Percentiles rank a stretch among this genome's conserved stretches.
phyloP scores from a whole-genome alignment of 2,329 filamentous ascomycete species.

The Apiospora pterosperma region DNA sequence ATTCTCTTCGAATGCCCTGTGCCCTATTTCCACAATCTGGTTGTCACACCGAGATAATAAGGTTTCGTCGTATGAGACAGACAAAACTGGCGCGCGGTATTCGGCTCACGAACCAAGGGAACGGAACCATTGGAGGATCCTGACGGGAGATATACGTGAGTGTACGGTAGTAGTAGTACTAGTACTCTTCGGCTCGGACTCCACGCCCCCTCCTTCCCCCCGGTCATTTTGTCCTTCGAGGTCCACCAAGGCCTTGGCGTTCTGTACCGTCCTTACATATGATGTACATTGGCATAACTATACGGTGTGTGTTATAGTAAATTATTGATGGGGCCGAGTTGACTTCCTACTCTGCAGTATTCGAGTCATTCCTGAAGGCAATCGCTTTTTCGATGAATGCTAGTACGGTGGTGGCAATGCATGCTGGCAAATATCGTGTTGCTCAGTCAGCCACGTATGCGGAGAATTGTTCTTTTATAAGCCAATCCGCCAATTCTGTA shows the following conservation, averaged over 20 bases:
- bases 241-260: neutral
- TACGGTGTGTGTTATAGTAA: neutral
- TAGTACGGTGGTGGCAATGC: neutral
- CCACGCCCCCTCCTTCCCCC: neutral
- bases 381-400: neutral
- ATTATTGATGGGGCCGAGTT: neutral
- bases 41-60: neutral
- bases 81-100: neutral
- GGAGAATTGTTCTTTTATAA: neutral
- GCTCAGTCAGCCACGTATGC: neutral
- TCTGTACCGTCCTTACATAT: neutral
- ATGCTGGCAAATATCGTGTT: neutral
- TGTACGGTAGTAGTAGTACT: too few relatives aligned
- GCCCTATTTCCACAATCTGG: neutral
- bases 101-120: neutral
- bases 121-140: neutral
- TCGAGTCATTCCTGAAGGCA: neutral
- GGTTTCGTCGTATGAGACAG: neutral
- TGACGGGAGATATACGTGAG: conserved; percentile 1
- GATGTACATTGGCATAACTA: neutral
- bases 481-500: neutral
- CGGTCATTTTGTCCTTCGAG: neutral
- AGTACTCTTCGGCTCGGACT: neutral
- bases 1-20: neutral
- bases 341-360: neutral